Base-by-base conservation (phyloP, 345 rosid species). In the Euphorbia tirucalli region DNA sequence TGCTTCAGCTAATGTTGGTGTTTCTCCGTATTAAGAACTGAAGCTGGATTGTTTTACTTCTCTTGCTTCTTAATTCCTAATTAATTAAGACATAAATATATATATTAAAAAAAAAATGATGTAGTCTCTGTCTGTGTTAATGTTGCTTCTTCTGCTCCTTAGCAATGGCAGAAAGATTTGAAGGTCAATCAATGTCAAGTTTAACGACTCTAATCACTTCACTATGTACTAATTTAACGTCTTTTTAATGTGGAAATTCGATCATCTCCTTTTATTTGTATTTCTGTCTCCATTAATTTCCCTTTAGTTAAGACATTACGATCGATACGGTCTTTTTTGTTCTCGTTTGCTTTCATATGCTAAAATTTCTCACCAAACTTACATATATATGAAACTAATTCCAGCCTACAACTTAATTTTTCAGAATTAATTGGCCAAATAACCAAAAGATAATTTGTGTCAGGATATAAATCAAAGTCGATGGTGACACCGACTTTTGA, bases 1-100 rank as follows among this genome's bases (percentile, higher is more conserved):
- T 13, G 50, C 65, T 43, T 69, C 78, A 54, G 74, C 78, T 52
- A 69, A 61, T 43, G 58, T 63, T 69, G 73, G 64, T 55, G 74
- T 69, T 41, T 35, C 78, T 39, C 78, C 74, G n/a, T 75, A 69
- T 69, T 66, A 28, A 61, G 13, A 37, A 50, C 24, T 48, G n/a
- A 31, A 43, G 59, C 19, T 46, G 52, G 52, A 15, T n/a, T 2
- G 11, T 69, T 16, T 18, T 19, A 14, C 32, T 22, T 55, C 5
- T 54, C 57, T 64, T 13, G 16, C 21, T 4, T 44, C 61, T 71
- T n/a, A 11, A 8, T 14, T 30, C 32, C 16, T 35, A 41, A 10
- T 18, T 69, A 30, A 57, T 63, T 46, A 54, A 63, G 62, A 55
- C 32, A 5, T 30, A 59, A 3, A 30, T 28, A 22, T 3, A 59